These are phyloP conservation scores for Annulohypoxylon bovei DNA, from an alignment of 495 filamentous ascomycete species.

Conservation along the genomic window DNA sequence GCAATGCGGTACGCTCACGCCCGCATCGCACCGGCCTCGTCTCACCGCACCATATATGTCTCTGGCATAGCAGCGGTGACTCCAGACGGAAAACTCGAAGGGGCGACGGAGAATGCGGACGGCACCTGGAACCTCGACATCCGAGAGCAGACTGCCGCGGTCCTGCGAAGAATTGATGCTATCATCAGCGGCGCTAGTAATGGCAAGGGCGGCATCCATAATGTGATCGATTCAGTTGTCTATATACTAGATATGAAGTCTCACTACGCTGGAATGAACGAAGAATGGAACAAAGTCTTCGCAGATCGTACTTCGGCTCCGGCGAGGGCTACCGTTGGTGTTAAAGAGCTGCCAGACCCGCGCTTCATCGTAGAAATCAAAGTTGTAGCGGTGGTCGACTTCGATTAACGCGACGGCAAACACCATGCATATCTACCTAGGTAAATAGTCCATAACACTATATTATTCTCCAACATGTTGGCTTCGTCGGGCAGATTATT, in stretches of 20 bases:
- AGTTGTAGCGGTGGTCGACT: constrained; percentile 41
- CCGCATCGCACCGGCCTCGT: constrained; percentile 44
- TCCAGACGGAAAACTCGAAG: constrained; percentile 29
- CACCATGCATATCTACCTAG: background rate
- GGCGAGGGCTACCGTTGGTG: constrained; percentile 48
- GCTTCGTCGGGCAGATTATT: too few relatives aligned
- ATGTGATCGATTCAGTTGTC: constrained; percentile 50
- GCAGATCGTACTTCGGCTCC: constrained; percentile 49
- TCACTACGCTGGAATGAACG: constrained; percentile 54
- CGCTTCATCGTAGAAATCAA: constrained; percentile 52
- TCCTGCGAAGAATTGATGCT: constrained; percentile 46
- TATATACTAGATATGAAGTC: constrained; percentile 51
- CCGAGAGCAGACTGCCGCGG: constrained; percentile 49
- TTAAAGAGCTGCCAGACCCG: constrained; percentile 50
- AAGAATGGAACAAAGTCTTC: constrained; percentile 55
- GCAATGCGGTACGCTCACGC: constrained; percentile 48
- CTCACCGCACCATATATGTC: constrained; percentile 50
- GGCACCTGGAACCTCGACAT: constrained; percentile 47
- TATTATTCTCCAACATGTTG: background rate
- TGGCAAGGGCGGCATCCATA: constrained; percentile 46
- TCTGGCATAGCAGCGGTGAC: constrained; percentile 44
- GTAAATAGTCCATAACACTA: background rate
- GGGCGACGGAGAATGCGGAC: constrained; percentile 47
- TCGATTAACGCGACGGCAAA: constrained; percentile 12
- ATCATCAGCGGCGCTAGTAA: constrained; percentile 50